Percentiles rank a stretch among this genome's conserved stretches.
Evolutionary conservation across 2,329 filamentous ascomycete genomes (phyloP).

Genomic region (Aschersonia sp.): DNA sequence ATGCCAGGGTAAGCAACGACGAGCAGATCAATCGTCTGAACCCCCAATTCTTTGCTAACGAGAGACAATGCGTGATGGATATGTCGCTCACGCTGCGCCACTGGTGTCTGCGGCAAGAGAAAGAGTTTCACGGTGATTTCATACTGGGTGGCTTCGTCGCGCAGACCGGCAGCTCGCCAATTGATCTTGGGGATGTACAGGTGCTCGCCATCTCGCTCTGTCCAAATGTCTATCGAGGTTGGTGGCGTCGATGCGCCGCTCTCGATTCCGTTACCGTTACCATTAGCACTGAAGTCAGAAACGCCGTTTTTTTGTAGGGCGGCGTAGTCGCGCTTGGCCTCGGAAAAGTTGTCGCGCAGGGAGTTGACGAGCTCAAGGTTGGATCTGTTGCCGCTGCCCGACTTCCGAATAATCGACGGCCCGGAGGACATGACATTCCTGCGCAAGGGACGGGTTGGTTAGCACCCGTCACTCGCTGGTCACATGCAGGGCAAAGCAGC

Average conservation of each 20-base stretch:
- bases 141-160: constrained; percentile 73
- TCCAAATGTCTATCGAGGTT: constrained; percentile 45
- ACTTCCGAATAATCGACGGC: constrained; percentile 70
- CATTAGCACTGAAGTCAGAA: constrained; percentile 7
- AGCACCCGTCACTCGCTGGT: neutral
- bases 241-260: constrained; percentile 11
- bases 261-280: constrained; percentile 19
- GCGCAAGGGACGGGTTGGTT: neutral
- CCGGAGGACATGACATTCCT: constrained; percentile 77
- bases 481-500: constrained; percentile 2
- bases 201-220: constrained; percentile 40
- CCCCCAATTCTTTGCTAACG: constrained; percentile 66
- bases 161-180: constrained; percentile 54
- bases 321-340: constrained; percentile 51
- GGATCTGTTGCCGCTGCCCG: constrained; percentile 57
- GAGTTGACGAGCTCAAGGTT: constrained; percentile 88
- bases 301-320: constrained; percentile 16
- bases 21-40: constrained; percentile 66
- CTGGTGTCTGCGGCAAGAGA: constrained; percentile 61
- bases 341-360: constrained; percentile 67
- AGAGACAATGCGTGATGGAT: constrained; percentile 65
- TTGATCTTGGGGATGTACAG: constrained; percentile 70
- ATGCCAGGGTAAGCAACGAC: constrained; percentile 90
- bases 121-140: constrained; percentile 95
- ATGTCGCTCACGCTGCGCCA: constrained; percentile 51